Conservation (phyloP, 495 filamentous ascomycete genomes). For the Xylaria intraflava region DNA sequence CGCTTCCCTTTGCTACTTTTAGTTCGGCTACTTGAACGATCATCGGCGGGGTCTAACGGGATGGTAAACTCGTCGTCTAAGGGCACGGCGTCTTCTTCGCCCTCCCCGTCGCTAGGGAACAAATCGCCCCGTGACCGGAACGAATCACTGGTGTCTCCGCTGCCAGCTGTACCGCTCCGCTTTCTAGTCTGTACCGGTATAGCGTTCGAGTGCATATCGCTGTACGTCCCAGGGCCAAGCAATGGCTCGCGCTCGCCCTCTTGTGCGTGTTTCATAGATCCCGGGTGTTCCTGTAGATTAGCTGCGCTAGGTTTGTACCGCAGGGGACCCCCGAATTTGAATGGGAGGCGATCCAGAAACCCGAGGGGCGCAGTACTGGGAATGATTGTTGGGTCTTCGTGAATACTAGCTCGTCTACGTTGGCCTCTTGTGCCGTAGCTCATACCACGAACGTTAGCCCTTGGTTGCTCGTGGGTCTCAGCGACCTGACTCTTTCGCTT, state of each 20-base stretch:
- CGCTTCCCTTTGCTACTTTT: constrained; percentile 54
- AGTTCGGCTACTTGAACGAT: constrained; percentile 64
- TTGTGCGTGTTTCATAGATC: constrained; percentile 31
- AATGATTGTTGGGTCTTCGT: constrained; percentile 84
- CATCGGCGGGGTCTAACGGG: constrained; percentile 66
- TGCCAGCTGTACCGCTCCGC: constrained; percentile 76
- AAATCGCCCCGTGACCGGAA: constrained; percentile 89
- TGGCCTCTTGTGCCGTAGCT: constrained; percentile 71
- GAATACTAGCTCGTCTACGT: constrained; percentile 60
- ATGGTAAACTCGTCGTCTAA: constrained; percentile 90
- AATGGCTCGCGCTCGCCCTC: constrained; percentile 66
- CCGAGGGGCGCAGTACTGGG: constrained; percentile 80
- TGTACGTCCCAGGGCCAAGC: constrained; percentile 48
- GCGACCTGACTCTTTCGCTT: constrained; percentile 34
- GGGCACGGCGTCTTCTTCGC: constrained; percentile 83
- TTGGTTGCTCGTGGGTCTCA: constrained; percentile 57
- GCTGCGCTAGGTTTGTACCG: constrained; percentile 88
- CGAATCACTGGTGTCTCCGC: constrained; percentile 78
- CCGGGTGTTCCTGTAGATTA: constrained; percentile 84
- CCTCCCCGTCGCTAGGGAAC: constrained; percentile 86
- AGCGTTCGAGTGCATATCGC: constrained; percentile 14
- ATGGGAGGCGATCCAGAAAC: constrained; percentile 77
- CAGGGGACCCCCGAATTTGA: constrained; percentile 73
- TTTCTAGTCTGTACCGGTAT: constrained; percentile 45
- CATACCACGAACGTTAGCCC: constrained; percentile 65